Conservation (phyloP, 2,329 filamentous ascomycete genomes). For the Colletotrichum euphorbiae region DNA sequence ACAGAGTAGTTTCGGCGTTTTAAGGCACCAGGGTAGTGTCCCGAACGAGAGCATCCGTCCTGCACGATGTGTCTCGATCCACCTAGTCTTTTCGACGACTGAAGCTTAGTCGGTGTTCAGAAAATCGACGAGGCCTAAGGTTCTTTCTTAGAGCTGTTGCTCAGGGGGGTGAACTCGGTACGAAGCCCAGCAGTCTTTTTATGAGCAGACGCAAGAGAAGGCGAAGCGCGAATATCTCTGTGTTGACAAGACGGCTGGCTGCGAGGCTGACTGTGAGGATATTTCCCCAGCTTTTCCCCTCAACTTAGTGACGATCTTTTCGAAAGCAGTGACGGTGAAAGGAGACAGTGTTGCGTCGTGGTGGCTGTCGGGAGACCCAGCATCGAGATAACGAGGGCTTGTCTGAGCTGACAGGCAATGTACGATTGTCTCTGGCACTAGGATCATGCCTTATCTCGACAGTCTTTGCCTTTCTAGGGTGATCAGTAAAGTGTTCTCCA, state of each 20-base stretch:
- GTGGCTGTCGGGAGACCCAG: neutral
- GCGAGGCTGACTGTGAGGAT: neutral
- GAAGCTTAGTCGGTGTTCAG: neutral
- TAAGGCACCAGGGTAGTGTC: conserved; percentile 7
- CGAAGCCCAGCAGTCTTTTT: neutral
- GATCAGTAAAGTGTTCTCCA: conserved; percentile 30
- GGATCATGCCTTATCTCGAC: conserved; percentile 36
- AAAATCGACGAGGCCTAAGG: too few relatives aligned
- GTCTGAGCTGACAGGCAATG: conserved; percentile 11
- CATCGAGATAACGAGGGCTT: neutral
- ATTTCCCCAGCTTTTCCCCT: neutral
- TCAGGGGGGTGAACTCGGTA: neutral
- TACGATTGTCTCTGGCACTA: conserved; percentile 11
- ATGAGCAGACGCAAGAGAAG: neutral
- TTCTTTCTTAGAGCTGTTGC: too few relatives aligned
- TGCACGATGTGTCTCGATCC: conserved; percentile 8
- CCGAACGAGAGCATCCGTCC: conserved; percentile 8
- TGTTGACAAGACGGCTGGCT: neutral
- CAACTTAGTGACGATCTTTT: neutral
- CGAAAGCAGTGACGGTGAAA: neutral
- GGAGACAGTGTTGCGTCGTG: neutral
- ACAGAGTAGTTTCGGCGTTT: neutral
- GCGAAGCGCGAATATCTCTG: neutral
- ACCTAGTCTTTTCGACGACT: neutral
- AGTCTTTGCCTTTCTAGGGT: conserved; percentile 20